phyloP scores from a whole-genome alignment of 2,329 filamentous ascomycete species.

The Aspergillus cejpii region DNA sequence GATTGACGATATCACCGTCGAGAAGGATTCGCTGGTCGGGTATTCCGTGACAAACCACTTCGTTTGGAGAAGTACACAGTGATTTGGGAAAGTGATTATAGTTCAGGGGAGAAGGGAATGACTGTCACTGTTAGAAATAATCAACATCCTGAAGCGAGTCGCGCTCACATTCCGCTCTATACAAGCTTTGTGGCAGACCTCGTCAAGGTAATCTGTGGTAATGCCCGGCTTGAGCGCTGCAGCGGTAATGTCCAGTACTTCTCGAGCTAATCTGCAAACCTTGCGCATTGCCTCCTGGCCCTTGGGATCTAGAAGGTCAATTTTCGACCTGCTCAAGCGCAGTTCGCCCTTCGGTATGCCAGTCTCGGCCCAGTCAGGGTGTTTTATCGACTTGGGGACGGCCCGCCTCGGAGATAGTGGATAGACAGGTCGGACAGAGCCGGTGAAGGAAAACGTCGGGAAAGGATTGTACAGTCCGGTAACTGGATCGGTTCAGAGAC shows the following conservation, averaged over 20 bases:
- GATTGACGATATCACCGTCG: conserved; percentile 89
- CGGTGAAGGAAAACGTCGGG: conserved; percentile 72
- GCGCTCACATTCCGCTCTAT: conserved; percentile 65
- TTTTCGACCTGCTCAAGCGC: conserved; percentile 62
- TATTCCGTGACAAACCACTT: conserved; percentile 94
- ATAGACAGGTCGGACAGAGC: conserved; percentile 72
- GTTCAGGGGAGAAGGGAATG: conserved; percentile 87
- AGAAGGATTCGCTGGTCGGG: conserved; percentile 74
- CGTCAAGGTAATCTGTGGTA: conserved; percentile 84
- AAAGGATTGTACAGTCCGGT: conserved; percentile 81
- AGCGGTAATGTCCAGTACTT: conserved; percentile 82
- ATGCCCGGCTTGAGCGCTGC: conserved; percentile 72
- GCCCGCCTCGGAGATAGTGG: conserved; percentile 62
- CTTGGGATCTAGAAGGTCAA: conserved; percentile 66
- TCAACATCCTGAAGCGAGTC: not conserved
- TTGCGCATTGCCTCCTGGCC: conserved; percentile 81
- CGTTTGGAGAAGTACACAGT: conserved; percentile 84
- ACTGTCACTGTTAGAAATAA: conserved; percentile 44
- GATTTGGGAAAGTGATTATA: conserved; percentile 93
- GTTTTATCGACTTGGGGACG: conserved; percentile 67
- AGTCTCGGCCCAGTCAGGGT: conserved; percentile 74
- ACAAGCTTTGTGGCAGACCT: conserved; percentile 83
- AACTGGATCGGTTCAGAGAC: conserved; percentile 67
- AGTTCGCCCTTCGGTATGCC: conserved; percentile 59
- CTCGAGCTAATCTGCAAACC: conserved; percentile 71